phyloP scores from a whole-genome alignment of 208 protist species.

The Strigomonas galati region DNA sequence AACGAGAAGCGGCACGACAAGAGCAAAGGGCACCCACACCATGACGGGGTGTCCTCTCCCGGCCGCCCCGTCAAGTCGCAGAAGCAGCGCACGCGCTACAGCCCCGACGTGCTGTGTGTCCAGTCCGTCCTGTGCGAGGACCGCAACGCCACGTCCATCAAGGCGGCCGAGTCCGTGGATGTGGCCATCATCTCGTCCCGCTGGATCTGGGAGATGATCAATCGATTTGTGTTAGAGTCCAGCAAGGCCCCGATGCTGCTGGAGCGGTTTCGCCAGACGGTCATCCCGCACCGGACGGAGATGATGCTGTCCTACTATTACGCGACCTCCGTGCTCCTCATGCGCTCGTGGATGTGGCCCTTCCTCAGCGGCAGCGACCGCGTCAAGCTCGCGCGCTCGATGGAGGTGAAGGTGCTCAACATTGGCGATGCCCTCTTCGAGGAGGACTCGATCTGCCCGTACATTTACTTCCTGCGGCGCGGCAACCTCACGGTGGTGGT shows the following conservation, averaged over 20 bases:
- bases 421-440: conserved; percentile 73
- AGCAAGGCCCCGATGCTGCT: conserved; percentile 34
- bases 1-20: conserved; percentile 7
- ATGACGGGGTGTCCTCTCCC: conserved; percentile 5
- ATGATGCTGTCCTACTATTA: conserved; percentile 64
- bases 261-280: conserved; percentile 40
- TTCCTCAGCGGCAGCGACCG: conserved; percentile 67
- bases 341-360: conserved; percentile 86
- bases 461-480: conserved; percentile 82
- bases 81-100: conserved; percentile 29
- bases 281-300: conserved; percentile 58
- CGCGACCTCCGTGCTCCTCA: conserved; percentile 63
- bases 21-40: neutral
- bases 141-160: conserved; percentile 39
- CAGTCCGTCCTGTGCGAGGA: conserved; percentile 80
- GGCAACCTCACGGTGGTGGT: conserved; percentile 60
- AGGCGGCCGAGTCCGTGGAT: conserved; percentile 49
- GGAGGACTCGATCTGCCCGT: conserved; percentile 58
- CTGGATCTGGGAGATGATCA: conserved; percentile 78
- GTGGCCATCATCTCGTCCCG: conserved; percentile 75
- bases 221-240: conserved; percentile 37
- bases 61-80: conserved; percentile 37
- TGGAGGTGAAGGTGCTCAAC: conserved; percentile 66
- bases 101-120: conserved; percentile 60
- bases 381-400: conserved; percentile 65